phyloP scores from a whole-genome alignment of 192 early-diverging fungal genomes.

The Gaertneriomyces sp. region DNA sequence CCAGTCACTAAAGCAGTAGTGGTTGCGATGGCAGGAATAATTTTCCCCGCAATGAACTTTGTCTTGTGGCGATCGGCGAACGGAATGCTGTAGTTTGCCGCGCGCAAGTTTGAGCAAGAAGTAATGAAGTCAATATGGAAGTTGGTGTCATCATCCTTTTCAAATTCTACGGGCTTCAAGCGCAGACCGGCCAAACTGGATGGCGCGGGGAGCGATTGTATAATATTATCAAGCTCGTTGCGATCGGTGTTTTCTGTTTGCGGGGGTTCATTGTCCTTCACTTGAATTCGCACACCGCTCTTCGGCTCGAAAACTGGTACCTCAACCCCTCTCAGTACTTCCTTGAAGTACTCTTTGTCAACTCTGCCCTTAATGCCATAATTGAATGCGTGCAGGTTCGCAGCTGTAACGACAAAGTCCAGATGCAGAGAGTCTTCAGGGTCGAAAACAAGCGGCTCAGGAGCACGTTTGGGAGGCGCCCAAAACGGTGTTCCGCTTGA shows the following conservation, averaged over 20 bases:
- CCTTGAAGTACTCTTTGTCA: constrained; percentile 69
- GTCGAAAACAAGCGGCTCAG: constrained; percentile 79
- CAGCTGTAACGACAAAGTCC: constrained; percentile 85
- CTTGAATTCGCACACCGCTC: constrained; percentile 94
- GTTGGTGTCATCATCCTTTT: constrained; percentile 99
- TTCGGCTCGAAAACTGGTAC: constrained; percentile 86
- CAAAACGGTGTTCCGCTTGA: constrained; percentile 90
- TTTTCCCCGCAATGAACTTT: constrained; percentile 96
- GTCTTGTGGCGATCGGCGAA: constrained; percentile 85
- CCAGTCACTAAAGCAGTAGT: constrained; percentile 95
- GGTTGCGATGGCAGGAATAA: constrained; percentile 97
- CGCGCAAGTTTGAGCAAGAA: constrained; percentile 94
- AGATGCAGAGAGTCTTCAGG: constrained; percentile 70
- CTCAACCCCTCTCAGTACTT: constrained; percentile 52
- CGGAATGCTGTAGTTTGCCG: constrained; percentile 76
- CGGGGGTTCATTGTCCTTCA: constrained; percentile 78
- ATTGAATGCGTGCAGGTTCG: constrained; percentile 94
- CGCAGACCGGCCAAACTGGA: constrained; percentile 79
- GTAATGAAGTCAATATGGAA: constrained; percentile 99
- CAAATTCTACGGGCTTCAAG: constrained; percentile 89
- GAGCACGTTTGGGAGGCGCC: constrained; percentile 95
- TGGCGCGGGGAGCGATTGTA: constrained; percentile 69
- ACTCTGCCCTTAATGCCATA: constrained; percentile 81
- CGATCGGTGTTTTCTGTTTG: constrained; percentile 43
- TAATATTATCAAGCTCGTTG: constrained; percentile 61